Percentiles rank a stretch among this genome's conserved stretches.
phyloP scores from a whole-genome alignment of 2,329 filamentous ascomycete species.

The Penicillium sp. region DNA sequence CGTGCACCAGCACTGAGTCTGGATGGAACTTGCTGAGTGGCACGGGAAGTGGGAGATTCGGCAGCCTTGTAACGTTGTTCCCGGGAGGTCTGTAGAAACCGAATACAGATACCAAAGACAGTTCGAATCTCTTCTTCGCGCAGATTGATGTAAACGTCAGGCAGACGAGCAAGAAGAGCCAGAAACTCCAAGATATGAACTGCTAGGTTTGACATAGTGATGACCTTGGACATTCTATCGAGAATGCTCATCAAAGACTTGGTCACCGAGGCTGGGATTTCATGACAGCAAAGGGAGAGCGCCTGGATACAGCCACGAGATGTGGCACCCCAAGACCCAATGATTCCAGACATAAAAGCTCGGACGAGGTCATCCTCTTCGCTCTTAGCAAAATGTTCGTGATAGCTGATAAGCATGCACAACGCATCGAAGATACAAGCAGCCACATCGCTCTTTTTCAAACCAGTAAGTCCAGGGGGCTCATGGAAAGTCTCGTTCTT shows the following conservation, averaged over 20 bases:
- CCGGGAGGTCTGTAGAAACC: slow-evolving; percentile 85
- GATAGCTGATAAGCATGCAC: slow-evolving; percentile 87
- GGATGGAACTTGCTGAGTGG: slow-evolving; percentile 32
- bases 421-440: slow-evolving; percentile 85
- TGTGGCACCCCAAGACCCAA: slow-evolving; percentile 80
- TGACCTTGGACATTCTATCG: slow-evolving; percentile 92
- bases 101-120: slow-evolving; percentile 92
- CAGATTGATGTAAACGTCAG: slow-evolving; percentile 83
- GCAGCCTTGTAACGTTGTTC: slow-evolving; percentile 51
- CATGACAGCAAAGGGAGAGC: slow-evolving; percentile 90
- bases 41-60: slow-evolving; percentile 35
- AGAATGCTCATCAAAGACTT: slow-evolving; percentile 84
- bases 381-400: slow-evolving; percentile 76
- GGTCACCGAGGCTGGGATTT: slow-evolving; percentile 82
- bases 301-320: slow-evolving; percentile 94
- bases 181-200: slow-evolving; percentile 96
- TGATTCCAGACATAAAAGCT: slow-evolving; percentile 76
- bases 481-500: slow-evolving; percentile 76
- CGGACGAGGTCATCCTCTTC: slow-evolving; percentile 89
- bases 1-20: slow-evolving; percentile 47
- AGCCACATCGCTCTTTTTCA: slow-evolving; percentile 85
- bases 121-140: slow-evolving; percentile 89
- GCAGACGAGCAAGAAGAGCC: slow-evolving; percentile 81
- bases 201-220: slow-evolving; percentile 87
- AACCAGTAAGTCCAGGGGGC: slow-evolving; percentile 73